phyloP scores from a whole-genome alignment of 2,329 filamentous ascomycete species.

The Bipolaris oryzae region DNA sequence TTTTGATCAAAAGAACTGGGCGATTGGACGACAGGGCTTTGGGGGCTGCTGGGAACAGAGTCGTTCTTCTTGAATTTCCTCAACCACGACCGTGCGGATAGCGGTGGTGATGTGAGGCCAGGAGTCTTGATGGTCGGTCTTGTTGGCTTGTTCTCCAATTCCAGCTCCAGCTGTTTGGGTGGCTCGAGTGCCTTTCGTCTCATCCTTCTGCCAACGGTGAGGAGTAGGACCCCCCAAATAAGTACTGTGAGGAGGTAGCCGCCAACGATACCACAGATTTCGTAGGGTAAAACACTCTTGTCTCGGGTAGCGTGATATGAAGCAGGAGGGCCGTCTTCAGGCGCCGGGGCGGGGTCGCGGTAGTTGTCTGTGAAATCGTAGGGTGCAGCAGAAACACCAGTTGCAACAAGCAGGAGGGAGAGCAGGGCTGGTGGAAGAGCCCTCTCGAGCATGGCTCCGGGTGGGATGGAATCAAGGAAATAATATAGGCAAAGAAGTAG shows the following conservation, averaged over 20 bases:
- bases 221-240: slow-evolving; percentile 68
- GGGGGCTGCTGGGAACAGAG: slow-evolving; percentile 33
- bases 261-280: slow-evolving; percentile 83
- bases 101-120: slow-evolving; percentile 25
- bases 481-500: slow-evolving; percentile 11
- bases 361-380: slow-evolving; percentile 38
- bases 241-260: slow-evolving; percentile 81
- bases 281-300: slow-evolving; percentile 70
- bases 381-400: slow-evolving; percentile 30
- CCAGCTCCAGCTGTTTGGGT: slow-evolving; percentile 59
- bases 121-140: slow-evolving; percentile 34
- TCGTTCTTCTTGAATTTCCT: slow-evolving; percentile 43
- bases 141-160: slow-evolving; percentile 59
- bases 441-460: slow-evolving; percentile 36
- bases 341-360: slow-evolving; percentile 33
- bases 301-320: slow-evolving; percentile 40
- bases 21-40: slow-evolving; percentile 57
- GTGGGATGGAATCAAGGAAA: slow-evolving; percentile 3
- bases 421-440: slow-evolving; percentile 33
- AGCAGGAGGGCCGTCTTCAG: slow-evolving; percentile 39
- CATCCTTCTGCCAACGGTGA: slow-evolving; percentile 54
- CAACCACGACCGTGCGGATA: slow-evolving; percentile 43
- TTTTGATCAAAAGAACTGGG: slow-evolving; percentile 76
- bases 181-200: slow-evolving; percentile 57
- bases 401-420: slow-evolving; percentile 35